Evolutionary conservation across 2,329 filamentous ascomycete species (phyloP), one percentile per base, ranked within the genome.

Genomic region (Raffaelea deltoideospora): DNA sequence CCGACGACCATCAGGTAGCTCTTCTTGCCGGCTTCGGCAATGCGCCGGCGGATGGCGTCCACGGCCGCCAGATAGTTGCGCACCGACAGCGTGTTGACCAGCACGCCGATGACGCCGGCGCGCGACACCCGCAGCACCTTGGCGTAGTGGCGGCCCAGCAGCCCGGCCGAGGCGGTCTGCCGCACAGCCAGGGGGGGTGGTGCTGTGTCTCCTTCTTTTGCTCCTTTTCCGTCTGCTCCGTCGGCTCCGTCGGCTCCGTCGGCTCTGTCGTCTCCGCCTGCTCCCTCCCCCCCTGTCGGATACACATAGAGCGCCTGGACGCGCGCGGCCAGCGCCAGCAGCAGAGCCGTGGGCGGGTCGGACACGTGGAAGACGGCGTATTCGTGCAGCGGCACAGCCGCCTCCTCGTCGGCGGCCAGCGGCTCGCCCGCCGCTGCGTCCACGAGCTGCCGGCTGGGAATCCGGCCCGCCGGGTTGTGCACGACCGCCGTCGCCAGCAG

Each of bases 1-100:
- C 90, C 90, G 0, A 98, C 90, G 2, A 98, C 90, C 33, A 98
- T 84, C 2, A 88, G 84, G 55, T 98, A 98, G 53, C 75, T 81
- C 61, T 96, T 98, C 63, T 96, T 96, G 10, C 86, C 87, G 0
- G 84, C 82, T 0, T 65, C 68, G 0, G 73, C 69, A 46, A 98
- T 93, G 43, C 77, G 72, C 8, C 63, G 56, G 41, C 81, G 76
- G 23, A 95, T 69, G 37, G 79, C 68, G 13, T 79, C 69, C 29
- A 96, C 75, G 0, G 87, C 86, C 13, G 74, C 63, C 44, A 95
- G 69, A 60, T 95, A 96, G 53, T 95, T 92, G 41, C 79, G 76
- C 6, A 96, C 85, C 18, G 81, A 88, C 5, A 98, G 73, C 0
- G 90, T 98, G 57, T 96, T 96, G 57, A 98, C 86, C 1, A 98